These are phyloP conservation scores for Ilyonectria robusta DNA, from an alignment of 2,329 filamentous ascomycete species.

Conservation along the genomic window DNA sequence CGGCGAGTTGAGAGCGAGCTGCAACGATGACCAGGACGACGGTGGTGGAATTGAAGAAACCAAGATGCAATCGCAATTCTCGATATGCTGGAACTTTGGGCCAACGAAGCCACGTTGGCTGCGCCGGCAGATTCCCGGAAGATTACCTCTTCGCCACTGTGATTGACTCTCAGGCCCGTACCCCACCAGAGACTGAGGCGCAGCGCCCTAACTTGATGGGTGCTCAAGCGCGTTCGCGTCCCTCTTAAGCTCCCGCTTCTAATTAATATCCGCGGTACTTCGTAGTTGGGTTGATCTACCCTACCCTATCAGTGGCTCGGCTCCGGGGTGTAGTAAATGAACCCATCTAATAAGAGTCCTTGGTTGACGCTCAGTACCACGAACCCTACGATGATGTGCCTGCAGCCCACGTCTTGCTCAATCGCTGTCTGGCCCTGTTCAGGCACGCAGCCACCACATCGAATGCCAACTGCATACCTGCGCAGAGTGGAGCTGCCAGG, in stretches of 20 bases:
- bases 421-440: background rate
- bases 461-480: background rate
- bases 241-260: slow-evolving; percentile 12
- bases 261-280: background rate
- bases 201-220: background rate
- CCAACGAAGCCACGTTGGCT: slow-evolving; percentile 33
- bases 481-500: slow-evolving; percentile 1
- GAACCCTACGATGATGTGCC: background rate
- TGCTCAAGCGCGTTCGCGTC: slow-evolving; percentile 19
- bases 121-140: slow-evolving; percentile 31
- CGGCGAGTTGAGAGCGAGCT: slow-evolving; percentile 11
- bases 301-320: background rate
- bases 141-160: slow-evolving; percentile 19
- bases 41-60: slow-evolving; percentile 23
- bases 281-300: background rate
- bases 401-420: background rate
- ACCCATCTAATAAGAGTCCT: background rate
- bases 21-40: slow-evolving; percentile 23
- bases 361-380: background rate
- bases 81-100: slow-evolving; percentile 15
- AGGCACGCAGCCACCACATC: background rate
- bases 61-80: slow-evolving; percentile 28
- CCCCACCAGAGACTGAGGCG: slow-evolving; percentile 23
- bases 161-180: slow-evolving; percentile 14
- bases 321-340: background rate